Evolutionary conservation across 176 grass and related monocot genomes (phyloP), one percentile per base, ranked within the genome.

Genomic region (Phragmites australis): DNA sequence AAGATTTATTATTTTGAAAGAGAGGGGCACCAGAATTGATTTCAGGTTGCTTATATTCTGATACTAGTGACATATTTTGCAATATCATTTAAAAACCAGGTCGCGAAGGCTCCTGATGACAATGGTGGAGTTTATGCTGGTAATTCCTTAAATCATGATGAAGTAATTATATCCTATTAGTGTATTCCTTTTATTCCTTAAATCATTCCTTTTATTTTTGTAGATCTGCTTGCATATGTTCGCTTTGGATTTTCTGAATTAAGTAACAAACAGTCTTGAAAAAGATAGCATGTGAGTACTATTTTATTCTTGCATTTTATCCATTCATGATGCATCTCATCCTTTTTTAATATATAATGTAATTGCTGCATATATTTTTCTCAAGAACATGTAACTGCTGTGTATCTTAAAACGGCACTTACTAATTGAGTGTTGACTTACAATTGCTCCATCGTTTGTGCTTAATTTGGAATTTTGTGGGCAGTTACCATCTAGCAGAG

Each of bases 141-240:
- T 97, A 93, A 79, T 69, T 26, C 55, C 16, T 68, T 63, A 74
- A 73, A 88, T 56, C 65, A 58, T 27, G 25, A 43, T 46, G 32
- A 12, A 61, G 37, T 47, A 71, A 21, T 49, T 76, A 9, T 66
- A 60, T 77, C 19, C 40, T 62, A 70, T 75, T 59, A 21, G 54
- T 70, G 6, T 81, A 37, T 87, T 39, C 59, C 60, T 42, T 70
- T 76, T 61, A 31, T 78, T 42, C n/a, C n/a, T n/a, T n/a, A n/a
- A n/a, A n/a, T n/a, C n/a, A 37, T 87, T 39, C 59, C 60, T 42
- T 70, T 76, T 61, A 31, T 78, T 42, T 73, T 83, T 57, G 14
- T 70, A 97, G 91, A 83, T 94, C 39, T 97, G 94, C 85, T 78
- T 97, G 85, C 92, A 97, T 74, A 79, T 97, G 89, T 97, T 94